Evolutionary conservation across 2,329 filamentous ascomycete genomes (phyloP).

Genomic region (Colletotrichum australisinense): DNA sequence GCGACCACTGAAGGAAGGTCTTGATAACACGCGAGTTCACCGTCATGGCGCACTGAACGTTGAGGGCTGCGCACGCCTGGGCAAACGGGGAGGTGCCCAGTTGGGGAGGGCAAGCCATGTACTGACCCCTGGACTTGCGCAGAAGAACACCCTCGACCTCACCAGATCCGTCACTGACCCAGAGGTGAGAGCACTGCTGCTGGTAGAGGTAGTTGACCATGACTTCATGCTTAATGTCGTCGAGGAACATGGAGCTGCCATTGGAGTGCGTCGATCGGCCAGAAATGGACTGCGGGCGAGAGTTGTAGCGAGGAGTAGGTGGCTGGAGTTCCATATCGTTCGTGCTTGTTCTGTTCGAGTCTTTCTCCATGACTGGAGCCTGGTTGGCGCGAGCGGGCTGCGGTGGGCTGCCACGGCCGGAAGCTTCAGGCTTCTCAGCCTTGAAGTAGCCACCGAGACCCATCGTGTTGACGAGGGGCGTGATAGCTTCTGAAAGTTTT

Average conservation of each 20-base stretch:
- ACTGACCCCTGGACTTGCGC: constrained; percentile 74
- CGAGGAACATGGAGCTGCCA: constrained; percentile 67
- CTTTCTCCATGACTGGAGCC: constrained; percentile 51
- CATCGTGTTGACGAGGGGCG: constrained; percentile 56
- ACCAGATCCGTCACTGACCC: constrained; percentile 77
- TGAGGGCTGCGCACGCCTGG: constrained; percentile 73
- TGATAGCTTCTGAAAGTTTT: background rate
- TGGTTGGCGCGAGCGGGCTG: constrained; percentile 38
- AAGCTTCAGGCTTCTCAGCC: constrained; percentile 56
- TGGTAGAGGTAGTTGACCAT: constrained; percentile 88
- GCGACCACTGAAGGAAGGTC: constrained; percentile 79
- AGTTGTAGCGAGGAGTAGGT: constrained; percentile 59
- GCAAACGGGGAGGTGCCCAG: constrained; percentile 73
- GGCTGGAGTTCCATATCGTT: constrained; percentile 62
- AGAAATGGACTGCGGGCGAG: constrained; percentile 64
- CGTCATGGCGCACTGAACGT: constrained; percentile 84
- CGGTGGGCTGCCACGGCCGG: constrained; percentile 37
- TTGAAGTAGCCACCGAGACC: constrained; percentile 73
- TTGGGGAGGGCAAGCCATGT: constrained; percentile 78
- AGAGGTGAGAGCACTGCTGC: constrained; percentile 79
- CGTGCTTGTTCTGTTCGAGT: constrained; percentile 41
- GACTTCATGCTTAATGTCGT: constrained; percentile 83
- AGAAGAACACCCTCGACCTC: constrained; percentile 79
- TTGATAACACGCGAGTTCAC: constrained; percentile 84
- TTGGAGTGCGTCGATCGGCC: constrained; percentile 58